Evolutionary conservation across 2,329 filamentous ascomycete genomes (phyloP).

Genomic region (Scedosporium apiospermum): DNA sequence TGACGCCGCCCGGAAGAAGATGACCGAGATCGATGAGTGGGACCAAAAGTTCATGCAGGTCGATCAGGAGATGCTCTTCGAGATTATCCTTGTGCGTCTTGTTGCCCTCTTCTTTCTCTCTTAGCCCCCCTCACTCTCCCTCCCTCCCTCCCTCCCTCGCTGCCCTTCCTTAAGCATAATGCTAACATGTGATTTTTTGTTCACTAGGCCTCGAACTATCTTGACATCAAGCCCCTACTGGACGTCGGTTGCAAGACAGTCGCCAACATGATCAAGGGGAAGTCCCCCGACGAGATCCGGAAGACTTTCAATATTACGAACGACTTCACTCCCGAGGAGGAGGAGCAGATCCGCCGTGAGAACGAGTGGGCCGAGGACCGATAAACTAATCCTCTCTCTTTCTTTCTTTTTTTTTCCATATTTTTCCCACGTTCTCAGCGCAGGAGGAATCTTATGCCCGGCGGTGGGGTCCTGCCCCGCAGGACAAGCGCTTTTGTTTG

Average conservation of each 20-base stretch:
- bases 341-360: slow-evolving; percentile 91
- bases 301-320: slow-evolving; percentile 99
- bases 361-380: slow-evolving; percentile 88
- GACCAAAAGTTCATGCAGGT: slow-evolving; percentile 99
- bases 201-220: slow-evolving; percentile 82
- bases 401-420: neutral
- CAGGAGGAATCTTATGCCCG: neutral
- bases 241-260: slow-evolving; percentile 99
- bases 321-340: slow-evolving; percentile 97
- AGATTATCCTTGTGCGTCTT: slow-evolving; percentile 81
- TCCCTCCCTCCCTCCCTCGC: neutral
- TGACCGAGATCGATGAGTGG: slow-evolving; percentile 98
- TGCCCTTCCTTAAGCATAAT: neutral
- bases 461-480: neutral
- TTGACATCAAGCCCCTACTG: slow-evolving; percentile 96
- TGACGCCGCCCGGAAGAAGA: slow-evolving; percentile 91
- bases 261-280: slow-evolving; percentile 99
- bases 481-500: too few species aligned
- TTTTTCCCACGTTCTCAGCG: neutral
- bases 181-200: neutral
- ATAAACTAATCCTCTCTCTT: slow-evolving; percentile 23
- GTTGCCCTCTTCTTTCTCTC: neutral
- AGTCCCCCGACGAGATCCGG: slow-evolving; percentile 96
- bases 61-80: slow-evolving; percentile 98
- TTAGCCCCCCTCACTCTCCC: too few species aligned